These are phyloP conservation scores for Penicillium sp. DNA, from an alignment of 2,329 filamentous ascomycete genomes.

Conservation along the genomic window DNA sequence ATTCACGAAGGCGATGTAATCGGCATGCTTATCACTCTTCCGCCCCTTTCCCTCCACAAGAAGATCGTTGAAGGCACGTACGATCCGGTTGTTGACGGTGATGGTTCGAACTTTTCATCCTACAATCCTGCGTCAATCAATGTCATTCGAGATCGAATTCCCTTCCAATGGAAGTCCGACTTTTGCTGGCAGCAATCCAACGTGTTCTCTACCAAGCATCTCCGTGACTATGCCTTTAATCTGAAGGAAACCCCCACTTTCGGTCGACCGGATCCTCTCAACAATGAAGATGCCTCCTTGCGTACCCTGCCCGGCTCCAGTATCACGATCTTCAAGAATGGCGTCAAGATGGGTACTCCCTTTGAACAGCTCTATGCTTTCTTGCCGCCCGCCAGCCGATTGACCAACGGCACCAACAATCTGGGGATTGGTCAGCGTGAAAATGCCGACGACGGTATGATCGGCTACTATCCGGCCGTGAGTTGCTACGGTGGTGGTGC, in stretches of 20 bases:
- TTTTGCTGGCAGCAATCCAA: constrained; percentile 74
- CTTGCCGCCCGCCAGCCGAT: constrained; percentile 72
- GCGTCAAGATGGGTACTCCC: constrained; percentile 73
- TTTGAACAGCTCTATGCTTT: constrained; percentile 87
- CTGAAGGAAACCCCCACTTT: constrained; percentile 43
- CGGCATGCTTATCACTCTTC: constrained; percentile 84
- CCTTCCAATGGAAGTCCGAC: constrained; percentile 87
- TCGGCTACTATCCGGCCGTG: constrained; percentile 92
- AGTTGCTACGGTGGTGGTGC: constrained; percentile 88
- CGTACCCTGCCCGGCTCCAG: constrained; percentile 79
- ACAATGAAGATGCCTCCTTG: constrained; percentile 69
- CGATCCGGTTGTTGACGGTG: constrained; percentile 71
- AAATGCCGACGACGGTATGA: constrained; percentile 86
- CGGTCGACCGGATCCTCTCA: constrained; percentile 48
- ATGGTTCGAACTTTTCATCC: constrained; percentile 23
- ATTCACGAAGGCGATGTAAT: constrained; percentile 89
- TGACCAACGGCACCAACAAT: constrained; percentile 41
- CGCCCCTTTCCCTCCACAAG: constrained; percentile 75
- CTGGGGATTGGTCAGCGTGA: constrained; percentile 64
- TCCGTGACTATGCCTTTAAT: constrained; percentile 61
- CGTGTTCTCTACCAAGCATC: constrained; percentile 69
- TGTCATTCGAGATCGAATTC: constrained; percentile 89
- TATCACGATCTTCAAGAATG: constrained; percentile 92
- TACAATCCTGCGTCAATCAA: constrained; percentile 59
- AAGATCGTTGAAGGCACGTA: constrained; percentile 84